phyloP scores from a whole-genome alignment of 495 filamentous ascomycete genomes.

The Bacidia gigantensis region DNA sequence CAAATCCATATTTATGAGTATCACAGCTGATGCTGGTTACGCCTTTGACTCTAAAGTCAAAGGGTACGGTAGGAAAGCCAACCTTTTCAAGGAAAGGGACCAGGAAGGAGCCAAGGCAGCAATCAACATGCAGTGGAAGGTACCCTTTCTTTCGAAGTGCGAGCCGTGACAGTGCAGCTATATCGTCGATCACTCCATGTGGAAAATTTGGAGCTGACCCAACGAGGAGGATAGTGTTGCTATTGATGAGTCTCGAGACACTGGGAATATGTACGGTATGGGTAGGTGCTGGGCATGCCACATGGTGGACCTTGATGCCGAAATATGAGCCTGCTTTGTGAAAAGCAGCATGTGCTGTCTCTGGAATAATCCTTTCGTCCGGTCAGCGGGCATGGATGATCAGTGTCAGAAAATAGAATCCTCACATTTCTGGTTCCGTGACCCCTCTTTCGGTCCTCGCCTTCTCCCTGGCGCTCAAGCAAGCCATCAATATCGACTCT shows the following conservation, averaged over 20 bases:
- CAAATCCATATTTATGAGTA: slow-evolving; percentile 98
- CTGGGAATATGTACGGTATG: slow-evolving; percentile 70
- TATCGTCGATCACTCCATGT: slow-evolving; percentile 95
- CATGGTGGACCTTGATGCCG: slow-evolving; percentile 84
- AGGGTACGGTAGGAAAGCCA: slow-evolving; percentile 63
- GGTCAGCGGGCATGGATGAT: not conserved
- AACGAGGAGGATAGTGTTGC: slow-evolving; percentile 91
- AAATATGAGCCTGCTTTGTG: slow-evolving; percentile 92
- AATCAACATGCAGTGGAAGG: slow-evolving; percentile 89
- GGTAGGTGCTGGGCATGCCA: slow-evolving; percentile 68
- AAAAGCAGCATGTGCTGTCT: slow-evolving; percentile 92
- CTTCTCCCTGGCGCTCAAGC: slow-evolving; percentile 76
- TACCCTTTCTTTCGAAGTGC: slow-evolving; percentile 49
- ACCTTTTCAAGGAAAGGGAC: slow-evolving; percentile 82
- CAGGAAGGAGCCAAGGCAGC: slow-evolving; percentile 90
- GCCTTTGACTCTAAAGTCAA: slow-evolving; percentile 88
- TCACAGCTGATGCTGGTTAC: slow-evolving; percentile 93
- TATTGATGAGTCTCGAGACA: slow-evolving; percentile 77
- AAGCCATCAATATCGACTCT: slow-evolving; percentile 93
- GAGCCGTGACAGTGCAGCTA: slow-evolving; percentile 68
- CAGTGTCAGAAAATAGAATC: not conserved
- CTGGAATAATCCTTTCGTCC: slow-evolving; percentile 70
- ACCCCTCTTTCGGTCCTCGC: slow-evolving; percentile 71
- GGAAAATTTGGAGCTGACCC: slow-evolving; percentile 96
- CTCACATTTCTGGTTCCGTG: slow-evolving; percentile 85